Evolutionary conservation across 352 stramenopile genomes (phyloP).

Genomic region (Phytophthora sojae): DNA sequence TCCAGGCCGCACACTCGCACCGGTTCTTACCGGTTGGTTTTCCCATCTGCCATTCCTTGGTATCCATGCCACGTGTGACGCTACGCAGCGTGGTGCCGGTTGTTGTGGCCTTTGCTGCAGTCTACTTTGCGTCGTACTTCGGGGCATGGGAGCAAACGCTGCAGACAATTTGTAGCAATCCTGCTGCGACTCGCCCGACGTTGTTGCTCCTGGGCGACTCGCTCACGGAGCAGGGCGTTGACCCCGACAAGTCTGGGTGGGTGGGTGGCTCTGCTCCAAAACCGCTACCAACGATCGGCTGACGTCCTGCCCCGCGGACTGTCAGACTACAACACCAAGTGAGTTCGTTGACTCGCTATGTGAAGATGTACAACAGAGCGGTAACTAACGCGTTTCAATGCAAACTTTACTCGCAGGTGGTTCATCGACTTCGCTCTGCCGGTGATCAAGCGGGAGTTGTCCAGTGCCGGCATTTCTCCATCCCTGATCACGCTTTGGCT

Average conservation of each 20-base stretch:
- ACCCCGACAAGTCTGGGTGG: constrained; percentile 28
- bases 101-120: constrained; percentile 11
- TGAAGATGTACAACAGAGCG: not conserved
- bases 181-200: constrained; percentile 28
- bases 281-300: constrained; percentile 57
- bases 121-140: constrained; percentile 24
- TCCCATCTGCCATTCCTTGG: constrained; percentile 19
- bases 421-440: constrained; percentile 51
- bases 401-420: constrained; percentile 35
- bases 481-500: constrained; percentile 63
- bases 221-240: constrained; percentile 61
- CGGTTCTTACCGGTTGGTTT: constrained; percentile 28
- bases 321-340: constrained; percentile 62
- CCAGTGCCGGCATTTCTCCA: constrained; percentile 27
- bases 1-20: constrained; percentile 1
- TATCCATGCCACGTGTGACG: constrained; percentile 5
- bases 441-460: constrained; percentile 46
- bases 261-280: constrained; percentile 48
- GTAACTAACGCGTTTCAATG: not conserved
- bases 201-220: constrained; percentile 72
- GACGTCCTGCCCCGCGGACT: constrained; percentile 71
- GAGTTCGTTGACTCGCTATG: not conserved
- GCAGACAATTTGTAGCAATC: not conserved
- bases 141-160: constrained; percentile 17
- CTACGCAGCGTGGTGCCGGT: constrained; percentile 15